These are phyloP conservation scores for Dillenia turbinata DNA, from an alignment of 164 flowering plant species.

Conservation along the genomic window DNA sequence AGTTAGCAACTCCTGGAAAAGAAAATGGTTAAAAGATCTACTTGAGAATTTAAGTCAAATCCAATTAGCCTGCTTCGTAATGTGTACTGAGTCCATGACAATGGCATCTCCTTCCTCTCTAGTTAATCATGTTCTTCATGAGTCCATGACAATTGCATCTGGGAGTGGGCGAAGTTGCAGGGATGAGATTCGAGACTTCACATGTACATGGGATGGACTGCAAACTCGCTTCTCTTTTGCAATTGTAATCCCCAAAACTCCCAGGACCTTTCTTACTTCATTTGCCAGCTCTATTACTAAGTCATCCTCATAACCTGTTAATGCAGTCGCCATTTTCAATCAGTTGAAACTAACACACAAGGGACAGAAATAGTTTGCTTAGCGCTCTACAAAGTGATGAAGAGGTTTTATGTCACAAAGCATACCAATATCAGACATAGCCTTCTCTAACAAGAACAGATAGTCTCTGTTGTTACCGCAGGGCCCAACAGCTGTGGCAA, in stretches of 20 bases:
- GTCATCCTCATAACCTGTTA: constrained; percentile 82
- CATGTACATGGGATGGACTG: constrained; percentile 23
- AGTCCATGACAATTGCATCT: constrained; percentile 61
- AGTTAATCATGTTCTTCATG: constrained; percentile 10
- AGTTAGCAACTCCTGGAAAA: too few relatives aligned
- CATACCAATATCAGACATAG: constrained; percentile 76
- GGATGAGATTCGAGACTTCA: constrained; percentile 35
- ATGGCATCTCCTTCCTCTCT: too few relatives aligned
- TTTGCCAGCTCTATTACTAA: constrained; percentile 78
- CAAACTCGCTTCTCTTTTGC: constrained; percentile 33
- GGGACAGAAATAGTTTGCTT: background rate
- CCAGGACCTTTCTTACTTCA: constrained; percentile 83
- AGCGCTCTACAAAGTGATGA: background rate
- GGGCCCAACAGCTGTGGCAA: constrained; percentile 91
- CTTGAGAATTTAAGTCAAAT: too few relatives aligned
- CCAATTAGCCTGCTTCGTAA: too few relatives aligned
- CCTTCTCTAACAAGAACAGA: constrained; percentile 80
- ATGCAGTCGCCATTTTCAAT: background rate
- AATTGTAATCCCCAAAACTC: constrained; percentile 12
- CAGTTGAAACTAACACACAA: background rate
- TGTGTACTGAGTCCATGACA: too few relatives aligned
- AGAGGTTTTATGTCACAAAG: background rate
- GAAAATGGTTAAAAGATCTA: too few relatives aligned
- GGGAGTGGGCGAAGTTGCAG: constrained; percentile 38
- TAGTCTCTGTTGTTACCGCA: constrained; percentile 96